Evolutionary conservation across 345 rosid species (phyloP).

Genomic region (Ailanthus altissimus): DNA sequence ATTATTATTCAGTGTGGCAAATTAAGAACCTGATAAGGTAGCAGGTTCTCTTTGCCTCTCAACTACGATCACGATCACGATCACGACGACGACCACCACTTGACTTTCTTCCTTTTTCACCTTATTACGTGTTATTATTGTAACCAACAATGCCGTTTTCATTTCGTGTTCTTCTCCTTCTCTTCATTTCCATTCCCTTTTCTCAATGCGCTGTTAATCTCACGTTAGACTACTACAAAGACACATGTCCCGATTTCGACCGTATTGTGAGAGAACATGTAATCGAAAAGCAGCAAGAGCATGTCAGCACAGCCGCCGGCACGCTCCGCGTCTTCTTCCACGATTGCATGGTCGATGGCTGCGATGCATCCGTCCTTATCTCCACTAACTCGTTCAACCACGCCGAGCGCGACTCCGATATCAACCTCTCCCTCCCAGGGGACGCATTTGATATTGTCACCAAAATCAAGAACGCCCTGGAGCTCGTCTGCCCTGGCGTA

Average conservation of each 20-base stretch:
- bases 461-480: conserved; percentile 50
- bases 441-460: conserved; percentile 53
- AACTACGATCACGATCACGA: too few species aligned
- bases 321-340: conserved; percentile 57
- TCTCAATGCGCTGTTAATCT: conserved; percentile 28
- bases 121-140: too few species aligned
- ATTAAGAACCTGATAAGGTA: conserved; percentile 11
- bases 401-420: conserved; percentile 57
- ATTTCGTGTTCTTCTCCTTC: conserved; percentile 12
- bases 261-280: conserved; percentile 40
- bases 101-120: neutral
- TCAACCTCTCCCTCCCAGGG: conserved; percentile 54
- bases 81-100: too few species aligned
- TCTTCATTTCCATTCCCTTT: neutral
- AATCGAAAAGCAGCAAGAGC: conserved; percentile 36
- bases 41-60: neutral
- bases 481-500: conserved; percentile 52
- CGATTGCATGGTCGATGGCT: conserved; percentile 65
- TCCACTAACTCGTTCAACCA: conserved; percentile 49
- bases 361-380: conserved; percentile 59
- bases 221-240: conserved; percentile 44
- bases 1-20: neutral
- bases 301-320: conserved; percentile 62
- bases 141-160: conserved; percentile 18
- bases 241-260: conserved; percentile 53